phyloP scores from a whole-genome alignment of 192 early-diverging fungal species.

The Piromyces finnis region DNA sequence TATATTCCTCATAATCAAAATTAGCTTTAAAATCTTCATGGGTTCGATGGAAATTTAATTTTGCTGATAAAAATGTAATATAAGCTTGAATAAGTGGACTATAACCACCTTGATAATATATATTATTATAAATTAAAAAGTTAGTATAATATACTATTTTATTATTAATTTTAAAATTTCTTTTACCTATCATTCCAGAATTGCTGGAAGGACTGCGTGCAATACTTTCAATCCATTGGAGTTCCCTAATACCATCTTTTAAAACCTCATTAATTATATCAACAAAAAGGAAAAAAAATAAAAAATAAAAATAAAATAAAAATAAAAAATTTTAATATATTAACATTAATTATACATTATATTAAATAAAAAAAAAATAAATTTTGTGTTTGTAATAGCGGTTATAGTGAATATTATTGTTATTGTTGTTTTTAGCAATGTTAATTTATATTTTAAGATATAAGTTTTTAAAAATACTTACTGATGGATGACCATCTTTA shows the following conservation, averaged over 20 bases:
- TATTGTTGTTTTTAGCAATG: too few species aligned
- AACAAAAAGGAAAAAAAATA: too few species aligned
- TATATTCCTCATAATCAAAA: conserved; percentile 96
- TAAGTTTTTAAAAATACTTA: conserved; percentile 10
- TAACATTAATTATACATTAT: too few species aligned
- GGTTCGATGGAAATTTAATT: conserved; percentile 77
- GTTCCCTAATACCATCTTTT: conserved; percentile 64
- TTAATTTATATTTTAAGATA: too few species aligned
- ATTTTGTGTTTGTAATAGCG: too few species aligned
- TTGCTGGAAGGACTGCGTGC: background rate
- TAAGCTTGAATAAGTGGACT: conserved; percentile 74
- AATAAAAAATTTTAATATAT: background rate
- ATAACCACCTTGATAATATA: conserved; percentile 42
- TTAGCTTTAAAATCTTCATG: conserved; percentile 86
- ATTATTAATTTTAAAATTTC: too few species aligned
- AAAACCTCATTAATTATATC: conserved; percentile 37
- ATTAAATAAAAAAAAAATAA: too few species aligned
- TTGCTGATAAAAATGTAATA: conserved; percentile 69
- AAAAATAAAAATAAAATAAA: too few species aligned
- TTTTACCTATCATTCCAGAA: conserved; percentile 1
- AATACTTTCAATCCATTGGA: conserved; percentile 66
- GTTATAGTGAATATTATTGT: too few species aligned
- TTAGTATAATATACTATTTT: too few species aligned
- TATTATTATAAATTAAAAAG: too few species aligned
- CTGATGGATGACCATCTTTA: conserved; percentile 70